Conservation (phyloP, 2,329 filamentous ascomycete species). For the Chrysoporthe puriensis region DNA sequence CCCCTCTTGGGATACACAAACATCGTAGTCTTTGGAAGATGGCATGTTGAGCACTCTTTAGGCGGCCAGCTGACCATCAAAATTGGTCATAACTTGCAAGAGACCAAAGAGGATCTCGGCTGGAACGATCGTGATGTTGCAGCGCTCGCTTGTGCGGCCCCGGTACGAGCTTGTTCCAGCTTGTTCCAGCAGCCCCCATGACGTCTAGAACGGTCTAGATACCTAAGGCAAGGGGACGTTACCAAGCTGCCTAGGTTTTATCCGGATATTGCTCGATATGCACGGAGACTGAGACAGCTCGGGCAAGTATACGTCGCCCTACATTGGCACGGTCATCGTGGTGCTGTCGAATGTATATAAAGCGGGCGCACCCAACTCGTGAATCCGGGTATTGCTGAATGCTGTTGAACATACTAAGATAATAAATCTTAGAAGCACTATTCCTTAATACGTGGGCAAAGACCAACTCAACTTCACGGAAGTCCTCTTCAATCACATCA, state of each 20-base stretch:
- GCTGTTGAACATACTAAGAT: not conserved
- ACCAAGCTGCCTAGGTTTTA: not conserved
- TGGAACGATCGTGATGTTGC: not conserved
- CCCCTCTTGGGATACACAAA: not conserved
- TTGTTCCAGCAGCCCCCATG: not conserved
- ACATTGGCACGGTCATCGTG: not conserved
- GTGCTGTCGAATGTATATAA: not conserved
- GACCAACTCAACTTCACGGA: not conserved
- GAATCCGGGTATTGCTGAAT: not conserved
- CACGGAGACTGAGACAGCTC: not conserved
- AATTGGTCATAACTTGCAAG: not conserved
- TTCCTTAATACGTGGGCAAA: not conserved
- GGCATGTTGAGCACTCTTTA: not conserved
- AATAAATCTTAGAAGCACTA: not conserved
- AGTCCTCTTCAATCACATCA: not conserved
- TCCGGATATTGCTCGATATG: not conserved
- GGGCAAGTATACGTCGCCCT: not conserved
- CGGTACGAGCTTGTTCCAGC: not conserved
- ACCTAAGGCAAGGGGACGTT: slow-evolving; percentile 5
- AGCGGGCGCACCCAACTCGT: not conserved
- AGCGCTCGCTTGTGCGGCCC: not conserved
- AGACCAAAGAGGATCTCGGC: not conserved
- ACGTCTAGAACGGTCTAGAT: not conserved
- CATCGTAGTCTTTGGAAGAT: not conserved
- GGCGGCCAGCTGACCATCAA: not conserved